phyloP scores from a whole-genome alignment of 148 eudicot genomes.

The Rhododendron kiyosumense region DNA sequence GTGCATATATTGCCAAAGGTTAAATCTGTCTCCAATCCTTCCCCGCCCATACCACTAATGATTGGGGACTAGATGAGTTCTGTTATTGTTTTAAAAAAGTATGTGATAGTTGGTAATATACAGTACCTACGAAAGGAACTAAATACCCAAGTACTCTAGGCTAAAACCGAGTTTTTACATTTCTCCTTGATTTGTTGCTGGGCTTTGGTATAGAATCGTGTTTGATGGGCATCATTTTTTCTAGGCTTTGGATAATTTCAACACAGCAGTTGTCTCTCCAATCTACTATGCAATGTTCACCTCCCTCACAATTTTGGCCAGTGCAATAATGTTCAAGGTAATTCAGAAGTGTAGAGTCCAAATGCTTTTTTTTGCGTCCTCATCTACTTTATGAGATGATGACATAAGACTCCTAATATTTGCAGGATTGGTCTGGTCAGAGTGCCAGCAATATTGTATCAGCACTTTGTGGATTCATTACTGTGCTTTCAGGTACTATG shows the following conservation, averaged over 20 bases:
- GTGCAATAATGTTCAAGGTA: slow-evolving; percentile 73
- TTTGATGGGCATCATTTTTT: slow-evolving; percentile 1
- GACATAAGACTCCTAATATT: slow-evolving; percentile 1
- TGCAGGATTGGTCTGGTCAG: slow-evolving; percentile 69
- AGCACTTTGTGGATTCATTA: slow-evolving; percentile 65
- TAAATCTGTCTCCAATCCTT: too few relatives aligned
- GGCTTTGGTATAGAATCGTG: neutral
- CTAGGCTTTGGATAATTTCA: slow-evolving; percentile 67
- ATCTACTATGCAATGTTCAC: slow-evolving; percentile 73
- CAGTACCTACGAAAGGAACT: neutral
- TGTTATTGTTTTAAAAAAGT: neutral
- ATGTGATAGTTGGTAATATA: neutral
- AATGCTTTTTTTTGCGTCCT: neutral
- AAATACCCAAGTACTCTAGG: neutral
- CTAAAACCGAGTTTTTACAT: neutral
- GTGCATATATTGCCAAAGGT: too few relatives aligned
- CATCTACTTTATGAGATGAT: neutral
- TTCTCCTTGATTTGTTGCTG: neutral
- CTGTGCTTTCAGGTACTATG: slow-evolving; percentile 63
- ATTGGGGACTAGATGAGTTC: too few relatives aligned
- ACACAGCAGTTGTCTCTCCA: slow-evolving; percentile 63
- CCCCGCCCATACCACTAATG: too few relatives aligned
- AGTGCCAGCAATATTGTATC: slow-evolving; percentile 56
- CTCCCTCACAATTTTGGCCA: slow-evolving; percentile 60
- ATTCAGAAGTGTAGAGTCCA: neutral